A percentile compares a stretch with the other conserved stretches of the same genome.
Conservation (phyloP, 2,329 filamentous ascomycete species). For the Lachnellula arida region DNA sequence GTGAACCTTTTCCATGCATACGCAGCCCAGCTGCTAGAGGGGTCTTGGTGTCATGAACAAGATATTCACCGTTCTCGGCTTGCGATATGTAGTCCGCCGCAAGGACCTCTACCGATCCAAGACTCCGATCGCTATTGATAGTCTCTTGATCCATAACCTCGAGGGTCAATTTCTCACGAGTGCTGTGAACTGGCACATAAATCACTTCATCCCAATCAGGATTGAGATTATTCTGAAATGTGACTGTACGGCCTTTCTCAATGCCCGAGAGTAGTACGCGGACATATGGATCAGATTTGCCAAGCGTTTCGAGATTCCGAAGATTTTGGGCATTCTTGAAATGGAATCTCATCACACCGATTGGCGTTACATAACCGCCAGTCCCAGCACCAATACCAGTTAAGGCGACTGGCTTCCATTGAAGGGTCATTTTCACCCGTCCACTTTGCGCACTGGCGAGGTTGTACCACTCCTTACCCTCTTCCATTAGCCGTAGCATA, state of each 20-base stretch:
- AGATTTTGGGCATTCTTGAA: slow-evolving; percentile 79
- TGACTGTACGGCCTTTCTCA: slow-evolving; percentile 87
- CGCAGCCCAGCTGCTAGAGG: slow-evolving; percentile 63
- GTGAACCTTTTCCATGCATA: slow-evolving; percentile 64
- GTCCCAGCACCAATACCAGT: slow-evolving; percentile 71
- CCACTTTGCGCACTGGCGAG: slow-evolving; percentile 76
- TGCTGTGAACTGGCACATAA: slow-evolving; percentile 84
- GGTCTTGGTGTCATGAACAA: slow-evolving; percentile 71
- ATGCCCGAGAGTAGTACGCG: slow-evolving; percentile 85
- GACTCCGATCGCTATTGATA: slow-evolving; percentile 81
- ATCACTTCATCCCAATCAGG: slow-evolving; percentile 95
- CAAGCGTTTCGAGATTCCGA: slow-evolving; percentile 89
- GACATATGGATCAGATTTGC: slow-evolving; percentile 94
- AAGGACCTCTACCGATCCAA: slow-evolving; percentile 75
- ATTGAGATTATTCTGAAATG: slow-evolving; percentile 91
- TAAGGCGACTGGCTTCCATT: slow-evolving; percentile 93
- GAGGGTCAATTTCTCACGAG: slow-evolving; percentile 76
- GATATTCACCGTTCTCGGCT: slow-evolving; percentile 74
- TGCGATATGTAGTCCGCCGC: slow-evolving; percentile 76
- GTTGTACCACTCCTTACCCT: slow-evolving; percentile 96
- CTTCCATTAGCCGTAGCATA: slow-evolving; percentile 82
- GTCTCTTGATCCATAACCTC: slow-evolving; percentile 98
- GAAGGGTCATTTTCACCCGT: slow-evolving; percentile 81
- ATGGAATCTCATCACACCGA: slow-evolving; percentile 93
- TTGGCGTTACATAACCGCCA: slow-evolving; percentile 85